Evolutionary conservation across 1,139 yeast genomes (phyloP).

Genomic region (Hyphopichia burtonii): DNA sequence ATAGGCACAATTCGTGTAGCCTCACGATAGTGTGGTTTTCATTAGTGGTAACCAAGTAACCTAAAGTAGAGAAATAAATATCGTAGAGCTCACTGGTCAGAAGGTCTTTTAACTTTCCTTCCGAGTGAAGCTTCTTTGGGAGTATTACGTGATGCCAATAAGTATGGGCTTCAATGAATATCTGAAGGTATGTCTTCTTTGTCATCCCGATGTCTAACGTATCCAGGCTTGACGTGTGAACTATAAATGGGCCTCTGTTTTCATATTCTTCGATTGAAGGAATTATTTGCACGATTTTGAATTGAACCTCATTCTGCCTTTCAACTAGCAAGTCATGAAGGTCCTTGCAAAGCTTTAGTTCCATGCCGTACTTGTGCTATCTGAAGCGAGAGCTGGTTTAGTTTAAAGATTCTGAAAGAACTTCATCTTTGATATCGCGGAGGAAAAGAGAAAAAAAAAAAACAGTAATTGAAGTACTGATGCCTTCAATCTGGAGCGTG

Average conservation of each 20-base stretch:
- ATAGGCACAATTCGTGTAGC: slow-evolving; percentile 28
- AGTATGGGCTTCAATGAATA: slow-evolving; percentile 36
- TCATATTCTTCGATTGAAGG: slow-evolving; percentile 11
- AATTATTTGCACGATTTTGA: slow-evolving; percentile 23
- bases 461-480: background rate
- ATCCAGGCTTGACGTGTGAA: slow-evolving; percentile 13
- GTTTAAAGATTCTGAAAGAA: too few species aligned
- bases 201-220: slow-evolving; percentile 35
- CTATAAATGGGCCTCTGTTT: slow-evolving; percentile 7
- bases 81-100: slow-evolving; percentile 6
- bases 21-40: slow-evolving; percentile 37
- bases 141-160: slow-evolving; percentile 23
- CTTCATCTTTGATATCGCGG: too few species aligned
- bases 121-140: background rate
- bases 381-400: too few species aligned
- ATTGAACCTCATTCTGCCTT: slow-evolving; percentile 4
- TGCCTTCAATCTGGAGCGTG: too few species aligned
- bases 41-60: slow-evolving; percentile 39
- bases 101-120: slow-evolving; percentile 1
- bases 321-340: slow-evolving; percentile 6
- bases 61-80: slow-evolving; percentile 27
- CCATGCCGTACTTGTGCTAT: too few species aligned
- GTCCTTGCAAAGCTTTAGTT: background rate
- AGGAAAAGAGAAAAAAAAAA: too few species aligned
- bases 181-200: slow-evolving; percentile 25